A percentile compares a stretch with the other conserved stretches of the same genome.
phyloP scores from a whole-genome alignment of 805 yeast species.

The Kodamaea sagamina region DNA sequence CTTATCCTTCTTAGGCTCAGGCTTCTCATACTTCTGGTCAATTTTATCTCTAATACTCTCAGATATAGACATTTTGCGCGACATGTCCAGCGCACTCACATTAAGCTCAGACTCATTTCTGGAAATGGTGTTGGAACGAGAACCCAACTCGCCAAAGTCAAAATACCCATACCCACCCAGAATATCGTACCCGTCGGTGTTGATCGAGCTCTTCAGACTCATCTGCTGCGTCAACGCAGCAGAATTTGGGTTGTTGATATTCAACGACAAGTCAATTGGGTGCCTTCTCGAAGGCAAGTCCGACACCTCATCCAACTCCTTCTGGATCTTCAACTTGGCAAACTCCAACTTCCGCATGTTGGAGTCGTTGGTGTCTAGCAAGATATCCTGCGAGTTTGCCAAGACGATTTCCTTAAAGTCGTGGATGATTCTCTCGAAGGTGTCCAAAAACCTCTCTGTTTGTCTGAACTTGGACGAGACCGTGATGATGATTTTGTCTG shows the following conservation, averaged over 20 bases:
- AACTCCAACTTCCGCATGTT: constrained; percentile 35
- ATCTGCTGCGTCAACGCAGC: constrained; percentile 24
- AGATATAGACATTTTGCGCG: constrained; percentile 34
- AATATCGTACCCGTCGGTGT: constrained; percentile 33
- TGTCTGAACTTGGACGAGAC: constrained; percentile 88
- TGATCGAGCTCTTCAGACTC: constrained; percentile 7
- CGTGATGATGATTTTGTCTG: constrained; percentile 74
- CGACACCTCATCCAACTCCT: constrained; percentile 34
- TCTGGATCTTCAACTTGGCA: constrained; percentile 35
- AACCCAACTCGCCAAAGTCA: constrained; percentile 67
- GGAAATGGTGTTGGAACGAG: constrained; percentile 46
- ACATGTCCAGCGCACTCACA: constrained; percentile 26
- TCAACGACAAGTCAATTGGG: constrained; percentile 21
- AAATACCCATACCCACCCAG: constrained; percentile 89
- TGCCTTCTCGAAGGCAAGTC: constrained; percentile 22
- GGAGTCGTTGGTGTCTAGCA: constrained; percentile 34
- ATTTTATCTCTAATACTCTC: constrained; percentile 41
- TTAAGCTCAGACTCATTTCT: constrained; percentile 34
- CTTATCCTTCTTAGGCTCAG: neutral
- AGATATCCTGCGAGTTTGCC: constrained; percentile 33
- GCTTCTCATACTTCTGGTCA: constrained; percentile 15
- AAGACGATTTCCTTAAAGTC: constrained; percentile 57
- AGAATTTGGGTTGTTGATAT: constrained; percentile 16
- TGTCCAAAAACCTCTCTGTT: constrained; percentile 73
- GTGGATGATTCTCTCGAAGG: constrained; percentile 59